phyloP scores from a whole-genome alignment of 2,329 filamentous ascomycete species.

The Monascus ruber region DNA sequence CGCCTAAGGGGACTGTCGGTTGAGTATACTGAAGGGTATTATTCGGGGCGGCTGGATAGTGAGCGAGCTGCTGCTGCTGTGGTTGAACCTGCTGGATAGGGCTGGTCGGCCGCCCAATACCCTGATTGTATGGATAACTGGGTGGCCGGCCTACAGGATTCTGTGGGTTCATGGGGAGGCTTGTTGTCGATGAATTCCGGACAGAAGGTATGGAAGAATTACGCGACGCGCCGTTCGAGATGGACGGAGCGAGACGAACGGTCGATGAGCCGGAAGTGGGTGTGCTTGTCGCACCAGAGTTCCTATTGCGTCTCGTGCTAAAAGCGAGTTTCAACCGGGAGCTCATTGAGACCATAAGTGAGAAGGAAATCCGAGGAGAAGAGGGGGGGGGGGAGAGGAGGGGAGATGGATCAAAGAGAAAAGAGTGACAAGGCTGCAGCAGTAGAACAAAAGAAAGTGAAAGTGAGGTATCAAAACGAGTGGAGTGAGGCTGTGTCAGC shows the following conservation, averaged over 20 bases:
- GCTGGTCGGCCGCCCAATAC: slow-evolving; percentile 39
- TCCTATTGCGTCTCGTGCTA: slow-evolving; percentile 40
- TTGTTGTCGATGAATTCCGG: slow-evolving; percentile 37
- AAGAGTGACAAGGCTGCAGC: slow-evolving; percentile 4
- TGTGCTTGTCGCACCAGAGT: slow-evolving; percentile 29
- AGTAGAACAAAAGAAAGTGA: slow-evolving; percentile 5
- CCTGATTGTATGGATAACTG: slow-evolving; percentile 48
- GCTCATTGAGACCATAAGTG: slow-evolving; percentile 27
- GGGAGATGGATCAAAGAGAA: slow-evolving; percentile 4
- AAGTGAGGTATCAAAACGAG: slow-evolving; percentile 2
- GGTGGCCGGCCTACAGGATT: slow-evolving; percentile 50
- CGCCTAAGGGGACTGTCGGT: slow-evolving; percentile 22
- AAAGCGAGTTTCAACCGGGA: slow-evolving; percentile 41
- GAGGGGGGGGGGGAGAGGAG: slow-evolving; percentile 4
- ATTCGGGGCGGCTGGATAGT: slow-evolving; percentile 43
- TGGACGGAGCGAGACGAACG: slow-evolving; percentile 22
- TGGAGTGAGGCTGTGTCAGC: background rate
- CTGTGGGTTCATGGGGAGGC: slow-evolving; percentile 45
- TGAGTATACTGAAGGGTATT: slow-evolving; percentile 42
- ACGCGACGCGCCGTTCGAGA: slow-evolving; percentile 19
- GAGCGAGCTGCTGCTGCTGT: slow-evolving; percentile 24
- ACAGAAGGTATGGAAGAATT: slow-evolving; percentile 24
- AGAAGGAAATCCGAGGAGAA: slow-evolving; percentile 4
- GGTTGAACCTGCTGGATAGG: slow-evolving; percentile 27
- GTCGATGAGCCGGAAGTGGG: slow-evolving; percentile 16